Percentiles rank a stretch among this genome's conserved stretches.
These are phyloP conservation scores for Penicillium sp. DNA, from an alignment of 2,329 filamentous ascomycete species.

Conservation along the genomic window DNA sequence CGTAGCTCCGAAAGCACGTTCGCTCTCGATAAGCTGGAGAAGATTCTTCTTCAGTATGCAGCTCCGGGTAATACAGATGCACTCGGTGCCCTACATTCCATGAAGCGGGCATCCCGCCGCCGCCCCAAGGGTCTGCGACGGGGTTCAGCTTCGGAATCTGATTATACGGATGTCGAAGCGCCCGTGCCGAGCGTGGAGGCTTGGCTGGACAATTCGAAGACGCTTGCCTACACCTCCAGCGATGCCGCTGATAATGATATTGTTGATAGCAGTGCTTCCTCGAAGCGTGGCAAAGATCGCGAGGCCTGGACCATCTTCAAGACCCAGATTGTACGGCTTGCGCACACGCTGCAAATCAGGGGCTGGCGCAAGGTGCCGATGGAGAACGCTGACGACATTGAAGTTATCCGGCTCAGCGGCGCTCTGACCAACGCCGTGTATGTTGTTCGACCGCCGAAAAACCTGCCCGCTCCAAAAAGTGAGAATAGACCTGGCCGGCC, in stretches of 20 bases:
- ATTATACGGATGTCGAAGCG: conserved; percentile 73
- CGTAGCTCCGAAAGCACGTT: conserved; percentile 64
- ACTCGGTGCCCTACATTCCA: conserved; percentile 14
- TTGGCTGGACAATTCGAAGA: conserved; percentile 83
- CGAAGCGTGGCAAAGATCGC: conserved; percentile 60
- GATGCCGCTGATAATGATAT: conserved; percentile 37
- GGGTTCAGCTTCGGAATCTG: conserved; percentile 72
- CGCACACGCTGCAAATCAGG: conserved; percentile 84
- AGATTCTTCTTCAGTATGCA: conserved; percentile 54
- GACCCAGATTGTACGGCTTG: conserved; percentile 80
- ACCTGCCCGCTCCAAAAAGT: conserved; percentile 48
- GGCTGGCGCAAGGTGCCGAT: conserved; percentile 79
- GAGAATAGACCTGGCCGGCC: conserved; percentile 38
- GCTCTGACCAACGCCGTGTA: conserved; percentile 96
- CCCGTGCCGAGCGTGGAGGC: conserved; percentile 82
- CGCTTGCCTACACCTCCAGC: conserved; percentile 67
- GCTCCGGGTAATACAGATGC: conserved; percentile 28
- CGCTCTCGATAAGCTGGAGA: conserved; percentile 75
- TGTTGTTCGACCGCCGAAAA: conserved; percentile 75
- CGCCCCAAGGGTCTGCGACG: conserved; percentile 40
- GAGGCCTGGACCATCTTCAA: conserved; percentile 85
- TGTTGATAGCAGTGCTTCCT: conserved; percentile 44
- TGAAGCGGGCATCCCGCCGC: conserved; percentile 26
- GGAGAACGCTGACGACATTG: conserved; percentile 41
- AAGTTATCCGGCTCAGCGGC: conserved; percentile 61